Evolutionary conservation across 495 filamentous ascomycete genomes (phyloP), one percentile per base, ranked within the genome.

Genomic region (Articulospora tetracladia): DNA sequence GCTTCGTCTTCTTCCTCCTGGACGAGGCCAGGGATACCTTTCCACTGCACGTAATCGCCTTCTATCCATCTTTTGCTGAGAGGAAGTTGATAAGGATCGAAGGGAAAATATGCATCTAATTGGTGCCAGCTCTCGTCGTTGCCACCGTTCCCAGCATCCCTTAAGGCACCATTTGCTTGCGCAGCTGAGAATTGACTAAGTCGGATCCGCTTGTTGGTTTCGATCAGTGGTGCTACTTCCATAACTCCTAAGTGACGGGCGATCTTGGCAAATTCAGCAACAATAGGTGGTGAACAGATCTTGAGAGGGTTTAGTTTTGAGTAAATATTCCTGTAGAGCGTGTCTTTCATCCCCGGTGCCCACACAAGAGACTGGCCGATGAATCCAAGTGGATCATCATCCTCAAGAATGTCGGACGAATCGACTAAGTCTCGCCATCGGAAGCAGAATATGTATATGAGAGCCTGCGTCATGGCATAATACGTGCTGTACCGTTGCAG

Each of bases 391-490:
- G 79, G 72, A 50, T 88, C 84, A 19, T 86, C 79, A 58, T 74
- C 77, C 59, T 83, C 78, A 3, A 80, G 70, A 41, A 69, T 74
- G 1, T 78, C 71, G 12, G 77, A 74, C 3, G 83, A 81, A 19
- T 77, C 80, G 39, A 90, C 87, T 49, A 99, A 76, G 59, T 97
- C 93, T 36, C 89, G 86, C 93, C 93, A 98, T 39, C 95, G 87
- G 79, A 97, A 99, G 77, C 94, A 99, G 79, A 97, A 99, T 53
- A 98, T 96, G 76, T 97, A 96, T 30, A 92, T 78, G 3, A 92
- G 68, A 4, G 93, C 93, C 71, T 98, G 93, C n/a, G 86, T 83
- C 46, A 90, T 84, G 6, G 87, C 85, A 74, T 99, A 98, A 73
- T 95, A 97, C 7, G 89, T 81, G 19, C 83, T 81, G 69, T 92